These are phyloP conservation scores for Iris pallida DNA, from an alignment of 116 monocot genomes.

Conservation along the genomic window DNA sequence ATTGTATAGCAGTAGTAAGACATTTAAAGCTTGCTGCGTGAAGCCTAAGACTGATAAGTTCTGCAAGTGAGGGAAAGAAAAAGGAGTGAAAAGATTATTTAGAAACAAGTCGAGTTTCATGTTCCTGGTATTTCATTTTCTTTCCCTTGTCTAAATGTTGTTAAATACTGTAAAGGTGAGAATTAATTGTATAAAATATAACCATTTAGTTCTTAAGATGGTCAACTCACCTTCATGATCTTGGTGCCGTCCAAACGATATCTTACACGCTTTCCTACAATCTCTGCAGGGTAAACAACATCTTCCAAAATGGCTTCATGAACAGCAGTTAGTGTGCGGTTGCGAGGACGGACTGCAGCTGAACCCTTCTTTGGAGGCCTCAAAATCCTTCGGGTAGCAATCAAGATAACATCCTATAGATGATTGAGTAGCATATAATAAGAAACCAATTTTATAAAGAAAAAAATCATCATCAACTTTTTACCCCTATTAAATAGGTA, in stretches of 20 bases:
- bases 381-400: constrained; percentile 26
- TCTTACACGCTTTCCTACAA: constrained; percentile 16
- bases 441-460: background rate
- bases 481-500: too few species aligned
- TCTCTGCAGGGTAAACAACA: constrained; percentile 23
- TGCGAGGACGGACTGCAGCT: constrained; percentile 15
- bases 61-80: too few species aligned
- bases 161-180: too few species aligned
- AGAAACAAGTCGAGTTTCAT: too few species aligned
- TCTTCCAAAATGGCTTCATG: constrained; percentile 24
- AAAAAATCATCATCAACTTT: background rate
- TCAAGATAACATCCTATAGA: constrained; percentile 17
- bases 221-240: constrained; percentile 19
- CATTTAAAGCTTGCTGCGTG: too few species aligned
- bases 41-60: too few species aligned
- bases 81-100: too few species aligned
- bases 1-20: too few species aligned
- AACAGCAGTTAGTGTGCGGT: constrained; percentile 22
- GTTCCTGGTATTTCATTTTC: too few species aligned
- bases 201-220: background rate
- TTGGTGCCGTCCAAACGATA: constrained; percentile 20
- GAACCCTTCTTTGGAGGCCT: constrained; percentile 29
- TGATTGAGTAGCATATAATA: background rate
- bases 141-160: too few species aligned
- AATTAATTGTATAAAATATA: too few species aligned